Percentiles rank a stretch among this genome's conserved stretches.
Conservation (phyloP, 2,329 filamentous ascomycete genomes). For the Diaporthe velutina region DNA sequence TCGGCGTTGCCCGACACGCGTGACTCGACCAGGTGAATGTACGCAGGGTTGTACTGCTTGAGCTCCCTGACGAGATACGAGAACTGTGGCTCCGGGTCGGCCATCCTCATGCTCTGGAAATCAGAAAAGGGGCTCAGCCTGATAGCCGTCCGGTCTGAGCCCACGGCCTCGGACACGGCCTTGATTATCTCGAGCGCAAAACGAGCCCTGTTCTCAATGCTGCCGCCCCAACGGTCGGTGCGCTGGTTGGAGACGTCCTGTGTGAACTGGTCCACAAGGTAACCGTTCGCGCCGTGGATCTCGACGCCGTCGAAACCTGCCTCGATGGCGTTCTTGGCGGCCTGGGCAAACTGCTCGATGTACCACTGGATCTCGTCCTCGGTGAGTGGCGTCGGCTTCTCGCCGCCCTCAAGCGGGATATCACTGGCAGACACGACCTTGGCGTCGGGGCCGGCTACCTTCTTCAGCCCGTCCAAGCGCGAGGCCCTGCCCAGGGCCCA, state of each 20-base stretch:
- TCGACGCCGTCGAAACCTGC: slow-evolving; percentile 64
- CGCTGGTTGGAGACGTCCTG: slow-evolving; percentile 67
- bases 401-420: slow-evolving; percentile 57
- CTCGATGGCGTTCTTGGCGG: slow-evolving; percentile 61
- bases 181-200: slow-evolving; percentile 65
- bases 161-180: slow-evolving; percentile 64
- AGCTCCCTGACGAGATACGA: slow-evolving; percentile 63
- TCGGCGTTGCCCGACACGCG: slow-evolving; percentile 56
- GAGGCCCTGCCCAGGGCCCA: slow-evolving; percentile 59
- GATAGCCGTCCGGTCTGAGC: slow-evolving; percentile 62
- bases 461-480: slow-evolving; percentile 50
- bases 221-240: slow-evolving; percentile 67
- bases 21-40: slow-evolving; percentile 69
- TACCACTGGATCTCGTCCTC: slow-evolving; percentile 56
- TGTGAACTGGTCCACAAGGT: slow-evolving; percentile 66
- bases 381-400: slow-evolving; percentile 54
- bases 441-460: slow-evolving; percentile 45
- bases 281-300: slow-evolving; percentile 56
- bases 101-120: slow-evolving; percentile 71
- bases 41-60: slow-evolving; percentile 65
- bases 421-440: slow-evolving; percentile 55
- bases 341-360: slow-evolving; percentile 47
- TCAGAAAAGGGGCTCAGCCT: slow-evolving; percentile 66
- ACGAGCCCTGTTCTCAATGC: slow-evolving; percentile 65
- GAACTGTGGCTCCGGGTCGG: slow-evolving; percentile 70